Conservation (phyloP, 306 rosid genomes). For the Trifolium subterraneum region DNA sequence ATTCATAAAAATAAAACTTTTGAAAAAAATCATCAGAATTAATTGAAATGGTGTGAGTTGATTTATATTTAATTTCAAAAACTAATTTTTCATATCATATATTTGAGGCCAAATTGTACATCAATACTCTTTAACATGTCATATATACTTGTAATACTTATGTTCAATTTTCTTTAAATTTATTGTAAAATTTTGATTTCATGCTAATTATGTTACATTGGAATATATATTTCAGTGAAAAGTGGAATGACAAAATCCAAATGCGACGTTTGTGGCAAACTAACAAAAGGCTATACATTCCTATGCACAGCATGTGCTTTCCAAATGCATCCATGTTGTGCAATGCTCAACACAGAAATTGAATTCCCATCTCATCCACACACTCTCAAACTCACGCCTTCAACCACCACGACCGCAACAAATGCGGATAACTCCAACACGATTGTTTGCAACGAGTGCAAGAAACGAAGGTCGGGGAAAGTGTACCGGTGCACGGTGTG, state of each 20-base stretch:
- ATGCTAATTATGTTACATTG: background rate
- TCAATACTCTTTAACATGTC: no score
- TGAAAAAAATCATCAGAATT: no score
- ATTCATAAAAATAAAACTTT: no score
- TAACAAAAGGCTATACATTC: slow-evolving; percentile 71
- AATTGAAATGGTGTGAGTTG: no score
- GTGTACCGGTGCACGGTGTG: slow-evolving; percentile 73
- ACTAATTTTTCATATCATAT: no score
- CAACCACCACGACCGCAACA: slow-evolving; percentile 25
- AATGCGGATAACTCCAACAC: background rate
- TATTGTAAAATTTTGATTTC: background rate
- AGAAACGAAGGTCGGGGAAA: slow-evolving; percentile 65
- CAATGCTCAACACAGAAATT: slow-evolving; percentile 65
- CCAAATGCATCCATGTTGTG: slow-evolving; percentile 93
- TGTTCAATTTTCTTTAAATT: no score
- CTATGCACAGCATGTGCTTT: slow-evolving; percentile 71
- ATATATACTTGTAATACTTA: no score
- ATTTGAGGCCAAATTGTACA: no score
- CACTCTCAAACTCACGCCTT: slow-evolving; percentile 44
- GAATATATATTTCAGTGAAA: slow-evolving; percentile 48
- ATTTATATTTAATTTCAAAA: no score
- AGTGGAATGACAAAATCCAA: slow-evolving; percentile 69
- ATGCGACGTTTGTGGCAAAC: slow-evolving; percentile 77
- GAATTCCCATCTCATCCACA: slow-evolving; percentile 57
- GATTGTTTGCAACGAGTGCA: slow-evolving; percentile 69